Conservation (phyloP, 768 basidiomycete genomes). For the Trametes villosa region DNA sequence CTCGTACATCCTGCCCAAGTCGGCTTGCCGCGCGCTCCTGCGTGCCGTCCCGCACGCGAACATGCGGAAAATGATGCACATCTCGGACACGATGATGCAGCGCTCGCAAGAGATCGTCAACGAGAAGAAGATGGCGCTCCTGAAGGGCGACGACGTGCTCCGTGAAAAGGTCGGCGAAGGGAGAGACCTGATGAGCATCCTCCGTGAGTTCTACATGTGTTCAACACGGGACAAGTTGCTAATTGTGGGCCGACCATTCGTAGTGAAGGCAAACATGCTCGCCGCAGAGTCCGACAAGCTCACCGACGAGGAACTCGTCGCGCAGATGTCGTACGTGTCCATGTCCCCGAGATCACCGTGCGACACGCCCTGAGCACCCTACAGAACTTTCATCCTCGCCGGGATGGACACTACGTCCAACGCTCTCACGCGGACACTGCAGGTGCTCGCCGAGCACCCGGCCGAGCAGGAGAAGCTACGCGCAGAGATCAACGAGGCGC, state of each 20-base stretch:
- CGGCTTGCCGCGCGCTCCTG: conserved; percentile 38
- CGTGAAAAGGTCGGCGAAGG: conserved; percentile 29
- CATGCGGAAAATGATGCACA: conserved; percentile 38
- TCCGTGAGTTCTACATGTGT: conserved; percentile 35
- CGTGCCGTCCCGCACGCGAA: conserved; percentile 38
- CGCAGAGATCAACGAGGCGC: conserved; percentile 21
- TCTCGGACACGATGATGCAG: conserved; percentile 41
- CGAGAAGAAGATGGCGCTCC: conserved; percentile 42
- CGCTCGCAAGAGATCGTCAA: conserved; percentile 40
- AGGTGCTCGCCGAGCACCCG: conserved; percentile 32
- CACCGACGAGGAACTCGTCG: conserved; percentile 39
- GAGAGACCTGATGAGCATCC: conserved; percentile 50
- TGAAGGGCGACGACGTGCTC: conserved; percentile 38
- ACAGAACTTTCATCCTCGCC: conserved; percentile 28
- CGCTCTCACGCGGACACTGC: conserved; percentile 26
- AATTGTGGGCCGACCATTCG: too few species aligned
- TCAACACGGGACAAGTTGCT: too few species aligned
- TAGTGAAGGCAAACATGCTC: conserved; percentile 23
- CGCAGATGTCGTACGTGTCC: conserved; percentile 35
- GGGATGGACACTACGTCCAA: conserved; percentile 33
- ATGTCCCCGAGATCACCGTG: neutral
- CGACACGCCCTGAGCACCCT: neutral
- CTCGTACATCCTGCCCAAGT: conserved; percentile 18
- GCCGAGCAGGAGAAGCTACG: conserved; percentile 40
- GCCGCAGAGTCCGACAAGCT: conserved; percentile 15